Base-by-base conservation (phyloP, 1,284 basidiomycete genomes). In the Testicularia cyperi region DNA sequence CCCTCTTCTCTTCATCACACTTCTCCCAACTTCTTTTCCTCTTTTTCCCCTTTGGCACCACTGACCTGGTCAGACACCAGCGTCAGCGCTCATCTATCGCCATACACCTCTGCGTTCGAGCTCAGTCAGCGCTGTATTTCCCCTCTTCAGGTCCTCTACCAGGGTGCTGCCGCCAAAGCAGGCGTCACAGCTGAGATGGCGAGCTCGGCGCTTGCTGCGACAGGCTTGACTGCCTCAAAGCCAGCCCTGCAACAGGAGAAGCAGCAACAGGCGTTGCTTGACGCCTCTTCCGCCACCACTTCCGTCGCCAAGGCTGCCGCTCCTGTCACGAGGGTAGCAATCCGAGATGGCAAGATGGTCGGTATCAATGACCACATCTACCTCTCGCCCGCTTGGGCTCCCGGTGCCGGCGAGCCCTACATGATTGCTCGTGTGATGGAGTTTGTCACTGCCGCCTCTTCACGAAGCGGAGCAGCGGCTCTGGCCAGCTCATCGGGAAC, bases 361-460 rank as follows among this genome's bases (percentile, higher is more conserved):
- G 54, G 62, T 38, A 61, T 74, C 41, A 75, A 75, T 51, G 92
- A 96, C 78, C 90, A 95, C 80, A 91, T 95, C 72, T 96, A 96
- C 78, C 88, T 90, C 78, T 90, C 90, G 23, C 87, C 88, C 13
- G 86, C 85, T 57, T 95, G 90, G 90, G 83, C 87, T 38, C 83
- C 88, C 44, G 85, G 92, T 46, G 90, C 92, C 72, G 90, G 91
- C 73, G 87, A 73, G 31, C 79, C 90, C 30, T 96, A 95, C 78
- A 90, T 87, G 36, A 85, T 96, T 38, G 92, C 88, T 36, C 86
- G 92, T 61, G 90, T 96, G 78, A 95, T 96, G 88, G 89, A 94
- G 78, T 94, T 95, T 72, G 82, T 95, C 27, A 86, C 88, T 32
- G 85, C 88, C 25, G 84, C 86, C 74, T 85, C 85, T 51, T 80